Base-by-base conservation (phyloP, 2,329 filamentous ascomycete species). In the Claviceps monticola region DNA sequence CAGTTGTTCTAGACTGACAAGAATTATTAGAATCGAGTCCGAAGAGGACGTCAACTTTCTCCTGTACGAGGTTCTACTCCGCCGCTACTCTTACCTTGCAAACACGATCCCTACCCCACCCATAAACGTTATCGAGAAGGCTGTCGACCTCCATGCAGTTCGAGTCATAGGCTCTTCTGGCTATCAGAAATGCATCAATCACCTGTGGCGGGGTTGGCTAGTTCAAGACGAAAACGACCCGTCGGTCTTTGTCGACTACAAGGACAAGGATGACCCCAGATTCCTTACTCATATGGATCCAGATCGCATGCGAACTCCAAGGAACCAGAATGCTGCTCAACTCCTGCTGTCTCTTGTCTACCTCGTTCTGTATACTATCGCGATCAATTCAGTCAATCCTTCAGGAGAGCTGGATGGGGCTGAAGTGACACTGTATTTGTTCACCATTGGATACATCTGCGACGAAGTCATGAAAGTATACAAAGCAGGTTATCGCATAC, bases 221-320 rank as follows among this genome's bases (percentile, higher is more conserved):
- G 83, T 95, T n/a, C 93, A 98, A 65, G 88, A 96, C 58, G 89
- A 96, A 60, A 77, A 90, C 48, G 90, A 97, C 59, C 86, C 91
- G 0, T 82, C 83, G n/a, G 82, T 82, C 50, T 98, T 98, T 64
- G 78, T 96, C 51, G 84, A 90, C 62, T 98, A 94, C 72, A 80
- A 83, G 59, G 75, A 88, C 54, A 88, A 88, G 64, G 87, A 84
- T 54, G 86, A 90, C 64, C 82, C 81, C 1, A 77, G 74, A 45
- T 94, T 93, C 67, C 79, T 84, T 71, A 72, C 78, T 1, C 93
- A 98, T 64, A 82, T 97, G 60, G 86, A 97, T 61, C 93, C 93
- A 0, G 90, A 97, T 64, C 84, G 93, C 38, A 95, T 98, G 86
- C 80, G 91, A 34, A 86, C 88, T 0, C 93, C 93, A 4, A 74